Evolutionary conservation across 192 early-diverging fungal species (phyloP).

Genomic region (Gorgonomyces haynaldii): DNA sequence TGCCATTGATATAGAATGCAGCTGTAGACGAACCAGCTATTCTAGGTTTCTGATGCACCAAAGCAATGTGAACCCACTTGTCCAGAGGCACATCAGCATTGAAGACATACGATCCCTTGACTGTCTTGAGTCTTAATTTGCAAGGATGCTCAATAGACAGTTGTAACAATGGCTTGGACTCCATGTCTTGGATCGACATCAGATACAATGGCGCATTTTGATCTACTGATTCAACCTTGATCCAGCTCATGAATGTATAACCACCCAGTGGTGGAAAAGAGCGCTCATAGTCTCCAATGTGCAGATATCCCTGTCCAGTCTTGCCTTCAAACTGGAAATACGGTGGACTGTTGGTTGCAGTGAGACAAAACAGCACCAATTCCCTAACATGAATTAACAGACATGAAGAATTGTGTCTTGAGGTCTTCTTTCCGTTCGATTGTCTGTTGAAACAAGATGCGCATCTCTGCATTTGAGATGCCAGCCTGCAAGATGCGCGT

Average conservation of each 20-base stretch:
- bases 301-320: slow-evolving; percentile 26
- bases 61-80: slow-evolving; percentile 57
- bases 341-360: slow-evolving; percentile 45
- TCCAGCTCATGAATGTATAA: slow-evolving; percentile 51
- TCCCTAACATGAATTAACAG: too few species aligned
- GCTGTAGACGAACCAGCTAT: slow-evolving; percentile 29
- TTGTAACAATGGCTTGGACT: slow-evolving; percentile 31
- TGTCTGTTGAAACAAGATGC: slow-evolving; percentile 39
- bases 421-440: slow-evolving; percentile 10
- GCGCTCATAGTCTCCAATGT: slow-evolving; percentile 24
- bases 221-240: slow-evolving; percentile 49
- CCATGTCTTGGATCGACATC: slow-evolving; percentile 31
- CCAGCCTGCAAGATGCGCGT: too few species aligned
- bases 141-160: slow-evolving; percentile 33
- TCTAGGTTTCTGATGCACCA: slow-evolving; percentile 51
- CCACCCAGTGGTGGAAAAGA: slow-evolving; percentile 42
- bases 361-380: slow-evolving; percentile 34
- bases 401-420: slow-evolving; percentile 41
- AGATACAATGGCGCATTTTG: slow-evolving; percentile 25
- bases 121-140: slow-evolving; percentile 6
- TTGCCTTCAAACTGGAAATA: slow-evolving; percentile 49
- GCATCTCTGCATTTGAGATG: slow-evolving; percentile 37
- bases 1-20: slow-evolving; percentile 56
- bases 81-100: slow-evolving; percentile 39
- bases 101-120: slow-evolving; percentile 35